These are phyloP conservation scores for Solanum gandarillasii DNA, from an alignment of 257 asterid species.

Conservation along the genomic window DNA sequence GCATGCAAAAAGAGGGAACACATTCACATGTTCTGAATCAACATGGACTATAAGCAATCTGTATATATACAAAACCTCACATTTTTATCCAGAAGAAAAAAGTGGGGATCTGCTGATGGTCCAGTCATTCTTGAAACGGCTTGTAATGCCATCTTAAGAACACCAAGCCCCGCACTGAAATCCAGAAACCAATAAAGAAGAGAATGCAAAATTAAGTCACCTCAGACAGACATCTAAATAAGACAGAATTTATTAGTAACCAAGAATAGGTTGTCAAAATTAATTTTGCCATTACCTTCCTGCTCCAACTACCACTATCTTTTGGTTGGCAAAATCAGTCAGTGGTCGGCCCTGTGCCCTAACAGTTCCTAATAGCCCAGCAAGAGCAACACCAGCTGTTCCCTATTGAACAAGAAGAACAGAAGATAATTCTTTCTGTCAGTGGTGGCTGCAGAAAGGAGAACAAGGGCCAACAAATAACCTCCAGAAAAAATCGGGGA, in stretches of 20 bases:
- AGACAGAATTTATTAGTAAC: background rate
- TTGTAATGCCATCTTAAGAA: conserved; percentile 93
- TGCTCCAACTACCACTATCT: conserved; percentile 97
- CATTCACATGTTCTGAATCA: background rate
- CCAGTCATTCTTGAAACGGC: conserved; percentile 91
- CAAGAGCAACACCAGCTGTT: conserved; percentile 99
- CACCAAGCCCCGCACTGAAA: conserved; percentile 99
- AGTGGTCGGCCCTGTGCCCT: conserved; percentile 92
- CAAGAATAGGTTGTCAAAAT: conserved; percentile 6
- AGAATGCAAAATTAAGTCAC: background rate
- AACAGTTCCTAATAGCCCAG: conserved; percentile 93
- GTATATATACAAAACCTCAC: conserved; percentile 26
- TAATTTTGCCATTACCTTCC: conserved; percentile 58
- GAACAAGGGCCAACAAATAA: background rate
- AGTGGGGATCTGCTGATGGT: conserved; percentile 68
- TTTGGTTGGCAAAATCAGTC: conserved; percentile 89
- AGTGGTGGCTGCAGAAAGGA: conserved; percentile 2
- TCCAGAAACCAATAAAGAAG: conserved; percentile 7
- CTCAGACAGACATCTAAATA: background rate
- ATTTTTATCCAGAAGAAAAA: conserved; percentile 93
- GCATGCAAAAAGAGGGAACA: background rate
- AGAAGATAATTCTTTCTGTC: conserved; percentile 10
- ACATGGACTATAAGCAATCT: background rate
- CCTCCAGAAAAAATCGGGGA: background rate
- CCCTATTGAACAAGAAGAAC: conserved; percentile 45